These are phyloP conservation scores for Silybum marianum DNA, from an alignment of 129 eudicot species.

Conservation along the genomic window DNA sequence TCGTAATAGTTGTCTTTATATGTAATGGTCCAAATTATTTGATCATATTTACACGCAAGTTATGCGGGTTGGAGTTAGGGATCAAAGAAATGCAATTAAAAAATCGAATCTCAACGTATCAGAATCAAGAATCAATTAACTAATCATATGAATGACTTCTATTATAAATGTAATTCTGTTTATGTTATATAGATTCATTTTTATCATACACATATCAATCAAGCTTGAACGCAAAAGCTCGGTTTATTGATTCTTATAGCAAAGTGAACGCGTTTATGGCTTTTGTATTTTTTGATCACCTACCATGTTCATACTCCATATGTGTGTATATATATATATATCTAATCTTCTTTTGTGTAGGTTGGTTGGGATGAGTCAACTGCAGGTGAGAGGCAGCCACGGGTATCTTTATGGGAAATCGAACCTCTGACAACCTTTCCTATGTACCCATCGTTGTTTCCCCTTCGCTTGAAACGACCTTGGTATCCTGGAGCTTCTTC, in stretches of 20 bases:
- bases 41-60: background rate
- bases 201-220: too few species aligned
- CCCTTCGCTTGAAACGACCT: conserved; percentile 86
- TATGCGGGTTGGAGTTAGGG: background rate
- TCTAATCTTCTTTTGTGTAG: conserved; percentile 27
- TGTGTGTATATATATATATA: too few species aligned
- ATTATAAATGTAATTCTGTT: background rate
- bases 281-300: background rate
- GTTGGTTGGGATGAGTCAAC: conserved; percentile 99
- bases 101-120: background rate
- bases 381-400: conserved; percentile 96
- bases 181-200: background rate
- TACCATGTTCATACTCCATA: background rate
- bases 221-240: too few species aligned
- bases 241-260: too few species aligned
- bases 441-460: conserved; percentile 97
- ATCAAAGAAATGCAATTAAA: background rate
- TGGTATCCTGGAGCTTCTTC: conserved; percentile 98
- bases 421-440: conserved; percentile 98
- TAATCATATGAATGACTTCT: background rate
- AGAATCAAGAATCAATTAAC: background rate
- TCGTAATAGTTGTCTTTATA: background rate
- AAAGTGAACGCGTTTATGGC: too few species aligned
- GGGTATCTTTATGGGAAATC: conserved; percentile 95
- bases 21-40: background rate